These are phyloP conservation scores for Trichoderma atroviride DNA, from an alignment of 2,329 filamentous ascomycete genomes.

Conservation along the genomic window DNA sequence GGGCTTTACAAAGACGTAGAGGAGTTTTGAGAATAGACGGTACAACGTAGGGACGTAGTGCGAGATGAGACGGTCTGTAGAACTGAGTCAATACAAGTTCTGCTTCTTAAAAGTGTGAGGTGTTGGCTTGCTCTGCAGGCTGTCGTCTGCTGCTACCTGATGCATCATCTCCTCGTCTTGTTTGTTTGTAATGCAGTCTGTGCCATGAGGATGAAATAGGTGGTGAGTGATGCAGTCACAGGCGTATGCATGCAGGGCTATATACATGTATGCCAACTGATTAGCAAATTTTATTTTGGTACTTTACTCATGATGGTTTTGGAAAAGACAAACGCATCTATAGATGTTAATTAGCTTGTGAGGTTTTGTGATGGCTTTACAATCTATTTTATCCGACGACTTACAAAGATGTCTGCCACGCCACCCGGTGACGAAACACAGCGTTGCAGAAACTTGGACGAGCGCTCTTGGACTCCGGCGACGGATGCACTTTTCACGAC, in stretches of 20 bases:
- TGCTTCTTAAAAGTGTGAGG: rapidly evolving
- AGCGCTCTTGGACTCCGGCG: conserved; percentile 59
- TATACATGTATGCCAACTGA: background rate
- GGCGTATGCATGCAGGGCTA: conserved; percentile 64
- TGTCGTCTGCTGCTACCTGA: conserved; percentile 68
- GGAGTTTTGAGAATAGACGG: conserved; percentile 48
- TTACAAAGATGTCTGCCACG: conserved; percentile 64
- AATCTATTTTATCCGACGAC: conserved; percentile 22
- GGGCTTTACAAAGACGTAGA: conserved; percentile 55
- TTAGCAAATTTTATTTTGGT: conserved; percentile 27
- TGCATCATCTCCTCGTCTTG: conserved; percentile 68
- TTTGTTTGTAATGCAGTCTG: conserved; percentile 57
- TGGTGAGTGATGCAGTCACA: conserved; percentile 71
- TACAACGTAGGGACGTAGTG: conserved; percentile 60
- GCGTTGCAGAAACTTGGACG: conserved; percentile 56
- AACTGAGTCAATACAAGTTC: no score
- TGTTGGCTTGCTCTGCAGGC: conserved; percentile 60
- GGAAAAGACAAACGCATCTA: conserved; percentile 38
- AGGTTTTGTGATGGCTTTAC: background rate
- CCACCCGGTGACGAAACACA: conserved; percentile 50
- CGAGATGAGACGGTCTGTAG: conserved; percentile 59
- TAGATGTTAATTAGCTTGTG: conserved; percentile 23
- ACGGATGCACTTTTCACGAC: conserved; percentile 60
- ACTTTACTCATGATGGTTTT: background rate
- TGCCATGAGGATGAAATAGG: conserved; percentile 68